These are phyloP conservation scores for Picea glauca DNA, from an alignment of 75 land plant species.

Conservation along the genomic window DNA sequence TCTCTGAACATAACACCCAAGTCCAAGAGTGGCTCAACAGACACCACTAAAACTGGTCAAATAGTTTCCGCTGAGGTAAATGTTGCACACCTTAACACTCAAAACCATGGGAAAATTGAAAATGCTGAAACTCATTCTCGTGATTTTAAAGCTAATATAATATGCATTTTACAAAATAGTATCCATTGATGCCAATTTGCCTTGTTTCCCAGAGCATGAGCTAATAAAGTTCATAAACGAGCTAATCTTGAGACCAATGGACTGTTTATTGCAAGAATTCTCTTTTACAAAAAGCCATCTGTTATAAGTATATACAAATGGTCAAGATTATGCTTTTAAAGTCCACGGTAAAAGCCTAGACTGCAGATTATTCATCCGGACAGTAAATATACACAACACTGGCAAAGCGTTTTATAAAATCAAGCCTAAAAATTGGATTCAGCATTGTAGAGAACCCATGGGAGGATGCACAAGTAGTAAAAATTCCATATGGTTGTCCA, in stretches of 20 bases:
- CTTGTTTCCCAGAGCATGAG: background rate
- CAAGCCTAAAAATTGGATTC: background rate
- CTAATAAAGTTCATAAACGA: background rate
- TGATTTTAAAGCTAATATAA: background rate
- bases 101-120: too few species aligned
- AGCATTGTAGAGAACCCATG: background rate
- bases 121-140: too few species aligned
- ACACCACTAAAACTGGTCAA: too few species aligned
- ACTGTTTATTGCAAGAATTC: background rate
- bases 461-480: background rate
- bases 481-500: background rate
- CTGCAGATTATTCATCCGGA: background rate
- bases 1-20: too few species aligned
- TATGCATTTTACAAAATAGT: background rate
- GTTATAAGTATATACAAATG: background rate
- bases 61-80: too few species aligned
- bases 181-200: background rate
- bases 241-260: background rate
- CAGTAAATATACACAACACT: background rate
- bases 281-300: background rate
- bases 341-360: background rate
- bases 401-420: background rate
- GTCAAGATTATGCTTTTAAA: constrained; percentile 1
- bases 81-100: too few species aligned
- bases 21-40: too few species aligned